Evolutionary conservation across 2,329 filamentous ascomycete species (phyloP).

Genomic region (Tolypocladium album): DNA sequence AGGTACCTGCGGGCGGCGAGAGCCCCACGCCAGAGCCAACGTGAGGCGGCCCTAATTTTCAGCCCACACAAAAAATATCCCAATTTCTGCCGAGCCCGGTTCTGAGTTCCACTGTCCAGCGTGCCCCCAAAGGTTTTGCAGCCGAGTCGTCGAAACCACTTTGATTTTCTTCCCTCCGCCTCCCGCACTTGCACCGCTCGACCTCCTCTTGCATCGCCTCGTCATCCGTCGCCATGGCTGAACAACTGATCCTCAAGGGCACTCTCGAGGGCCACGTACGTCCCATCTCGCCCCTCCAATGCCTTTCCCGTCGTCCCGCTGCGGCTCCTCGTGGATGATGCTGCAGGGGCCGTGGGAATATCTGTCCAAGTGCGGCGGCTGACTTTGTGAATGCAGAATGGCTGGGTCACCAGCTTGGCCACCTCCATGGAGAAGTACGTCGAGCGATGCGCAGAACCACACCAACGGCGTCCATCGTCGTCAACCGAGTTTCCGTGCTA

Average conservation of each 20-base stretch:
- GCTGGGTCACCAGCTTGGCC: constrained; percentile 97
- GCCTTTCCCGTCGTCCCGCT: constrained; percentile 2
- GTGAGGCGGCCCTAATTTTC: constrained; percentile 35
- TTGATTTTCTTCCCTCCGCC: constrained; percentile 21
- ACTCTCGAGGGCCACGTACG: constrained; percentile 93
- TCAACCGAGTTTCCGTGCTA: constrained; percentile 5
- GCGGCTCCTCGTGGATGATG: not conserved
- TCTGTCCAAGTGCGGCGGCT: constrained; percentile 7
- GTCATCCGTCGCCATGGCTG: constrained; percentile 58
- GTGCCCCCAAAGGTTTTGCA: constrained; percentile 10
- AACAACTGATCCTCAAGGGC: constrained; percentile 92
- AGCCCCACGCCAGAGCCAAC: not conserved
- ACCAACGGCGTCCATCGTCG: not conserved
- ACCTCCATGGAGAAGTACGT: constrained; percentile 97
- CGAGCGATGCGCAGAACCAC: not conserved
- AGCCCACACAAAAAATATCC: constrained; percentile 40
- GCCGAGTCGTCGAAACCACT: constrained; percentile 13
- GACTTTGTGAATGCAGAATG: constrained; percentile 46
- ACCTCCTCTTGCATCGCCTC: constrained; percentile 25
- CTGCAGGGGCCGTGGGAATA: not conserved
- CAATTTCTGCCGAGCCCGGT: constrained; percentile 21
- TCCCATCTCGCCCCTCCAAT: constrained; percentile 18
- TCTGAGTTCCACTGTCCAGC: constrained; percentile 6
- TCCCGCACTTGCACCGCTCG: constrained; percentile 17
- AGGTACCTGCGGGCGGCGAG: not conserved